Conservation (phyloP, 345 rosid species). For the Eucalyptus viminalis region DNA sequence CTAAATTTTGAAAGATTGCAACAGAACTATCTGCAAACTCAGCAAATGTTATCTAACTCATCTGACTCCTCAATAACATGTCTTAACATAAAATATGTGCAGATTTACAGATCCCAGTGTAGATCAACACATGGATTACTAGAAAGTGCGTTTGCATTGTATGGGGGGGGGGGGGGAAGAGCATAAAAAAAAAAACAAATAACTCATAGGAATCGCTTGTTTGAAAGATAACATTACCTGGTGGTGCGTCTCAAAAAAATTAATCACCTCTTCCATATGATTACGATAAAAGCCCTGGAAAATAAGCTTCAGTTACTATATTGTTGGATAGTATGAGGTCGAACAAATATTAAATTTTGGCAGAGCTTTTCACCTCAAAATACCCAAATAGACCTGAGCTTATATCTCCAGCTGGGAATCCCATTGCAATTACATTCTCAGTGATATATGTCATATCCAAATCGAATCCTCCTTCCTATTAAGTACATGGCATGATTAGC, state of each 20-base stretch:
- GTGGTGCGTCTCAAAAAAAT: constrained; percentile 84
- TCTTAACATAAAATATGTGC: background rate
- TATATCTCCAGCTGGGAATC: constrained; percentile 90
- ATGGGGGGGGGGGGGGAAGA: background rate
- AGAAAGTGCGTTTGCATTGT: background rate
- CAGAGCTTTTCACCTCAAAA: constrained; percentile 47
- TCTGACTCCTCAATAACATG: background rate
- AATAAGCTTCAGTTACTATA: background rate
- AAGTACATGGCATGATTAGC: background rate
- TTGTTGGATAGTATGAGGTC: background rate
- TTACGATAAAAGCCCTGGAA: constrained; percentile 84
- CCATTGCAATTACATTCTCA: constrained; percentile 93
- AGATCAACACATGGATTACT: background rate
- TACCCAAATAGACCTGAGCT: constrained; percentile 90
- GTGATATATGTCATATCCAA: constrained; percentile 74
- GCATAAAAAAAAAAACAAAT: background rate
- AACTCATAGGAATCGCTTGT: background rate
- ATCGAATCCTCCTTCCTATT: constrained; percentile 84
- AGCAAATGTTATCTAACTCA: background rate
- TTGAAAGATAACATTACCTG: constrained; percentile 31
- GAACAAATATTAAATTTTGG: background rate
- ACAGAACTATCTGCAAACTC: background rate
- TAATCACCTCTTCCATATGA: constrained; percentile 95
- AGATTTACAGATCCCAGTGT: background rate
- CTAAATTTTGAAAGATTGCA: background rate